Percentiles rank a stretch among this genome's conserved stretches.
Evolutionary conservation across 2,329 filamentous ascomycete genomes (phyloP).

Genomic region (Chaetomiaceae sp.): DNA sequence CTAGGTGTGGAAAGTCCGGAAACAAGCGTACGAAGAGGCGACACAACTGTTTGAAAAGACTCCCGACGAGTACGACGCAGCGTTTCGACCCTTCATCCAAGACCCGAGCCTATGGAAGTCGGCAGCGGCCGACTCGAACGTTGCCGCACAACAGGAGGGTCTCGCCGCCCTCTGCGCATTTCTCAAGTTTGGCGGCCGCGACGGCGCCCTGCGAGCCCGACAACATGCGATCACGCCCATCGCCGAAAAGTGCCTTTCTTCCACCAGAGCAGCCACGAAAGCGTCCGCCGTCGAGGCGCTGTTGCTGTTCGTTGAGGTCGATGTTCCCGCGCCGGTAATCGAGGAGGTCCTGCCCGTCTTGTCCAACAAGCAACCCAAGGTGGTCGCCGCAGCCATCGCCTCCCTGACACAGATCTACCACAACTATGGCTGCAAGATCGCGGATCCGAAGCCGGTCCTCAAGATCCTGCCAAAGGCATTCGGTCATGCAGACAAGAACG

Average conservation of each 20-base stretch:
- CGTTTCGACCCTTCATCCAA: slow-evolving; percentile 80
- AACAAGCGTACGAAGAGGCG: slow-evolving; percentile 90
- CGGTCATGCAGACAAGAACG: slow-evolving; percentile 96
- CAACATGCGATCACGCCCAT: slow-evolving; percentile 70
- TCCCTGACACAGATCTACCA: slow-evolving; percentile 82
- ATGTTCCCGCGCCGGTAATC: slow-evolving; percentile 77
- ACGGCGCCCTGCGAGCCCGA: slow-evolving; percentile 74
- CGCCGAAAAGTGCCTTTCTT: slow-evolving; percentile 85
- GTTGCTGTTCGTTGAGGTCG: slow-evolving; percentile 83
- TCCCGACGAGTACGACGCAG: slow-evolving; percentile 77
- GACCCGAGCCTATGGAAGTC: slow-evolving; percentile 87
- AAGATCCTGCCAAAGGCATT: slow-evolving; percentile 89
- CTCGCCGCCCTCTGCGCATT: slow-evolving; percentile 85
- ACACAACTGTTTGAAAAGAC: slow-evolving; percentile 80
- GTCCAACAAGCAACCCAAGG: slow-evolving; percentile 85
- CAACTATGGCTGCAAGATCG: slow-evolving; percentile 90
- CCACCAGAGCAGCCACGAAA: slow-evolving; percentile 84
- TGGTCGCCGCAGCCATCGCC: slow-evolving; percentile 66
- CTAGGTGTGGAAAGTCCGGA: slow-evolving; percentile 93
- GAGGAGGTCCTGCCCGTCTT: slow-evolving; percentile 84
- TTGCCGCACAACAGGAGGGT: slow-evolving; percentile 92
- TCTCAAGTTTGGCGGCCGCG: slow-evolving; percentile 80
- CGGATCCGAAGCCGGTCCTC: slow-evolving; percentile 87
- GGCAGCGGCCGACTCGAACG: slow-evolving; percentile 89
- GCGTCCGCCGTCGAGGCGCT: slow-evolving; percentile 80